A percentile compares a stretch with the other conserved stretches of the same genome.
phyloP scores from a whole-genome alignment of 345 rosid genomes.

The Citrus unshiu region DNA sequence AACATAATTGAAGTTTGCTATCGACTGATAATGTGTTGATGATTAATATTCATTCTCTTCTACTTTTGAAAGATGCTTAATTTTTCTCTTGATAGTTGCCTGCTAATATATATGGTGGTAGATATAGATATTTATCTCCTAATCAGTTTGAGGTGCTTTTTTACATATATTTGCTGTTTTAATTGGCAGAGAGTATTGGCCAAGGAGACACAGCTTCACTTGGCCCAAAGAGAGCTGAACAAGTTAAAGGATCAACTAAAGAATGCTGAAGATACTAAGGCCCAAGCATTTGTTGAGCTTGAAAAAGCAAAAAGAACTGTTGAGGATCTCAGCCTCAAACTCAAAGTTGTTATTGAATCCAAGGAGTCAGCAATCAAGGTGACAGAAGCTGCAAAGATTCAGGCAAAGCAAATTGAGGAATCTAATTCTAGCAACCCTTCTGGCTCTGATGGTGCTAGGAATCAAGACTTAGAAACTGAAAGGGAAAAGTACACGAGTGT shows the following conservation, averaged over 20 bases:
- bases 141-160: background rate
- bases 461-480: slow-evolving; percentile 49
- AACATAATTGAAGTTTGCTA: background rate
- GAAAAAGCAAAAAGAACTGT: slow-evolving; percentile 66
- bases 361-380: slow-evolving; percentile 58
- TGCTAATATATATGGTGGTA: background rate
- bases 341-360: slow-evolving; percentile 49
- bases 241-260: slow-evolving; percentile 67
- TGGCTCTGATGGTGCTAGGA: slow-evolving; percentile 38
- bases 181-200: slow-evolving; percentile 63
- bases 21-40: background rate
- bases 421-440: slow-evolving; percentile 36
- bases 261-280: slow-evolving; percentile 71
- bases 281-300: slow-evolving; percentile 74
- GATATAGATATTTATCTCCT: background rate
- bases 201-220: slow-evolving; percentile 84
- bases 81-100: background rate
- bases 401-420: slow-evolving; percentile 49
- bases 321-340: slow-evolving; percentile 61
- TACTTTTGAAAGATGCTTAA: background rate
- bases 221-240: slow-evolving; percentile 72
- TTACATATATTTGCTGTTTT: background rate
- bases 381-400: slow-evolving; percentile 65
- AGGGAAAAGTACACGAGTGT: slow-evolving; percentile 56
- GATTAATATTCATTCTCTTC: background rate